A percentile compares a stretch with the other conserved stretches of the same genome.
Conservation (phyloP, 768 basidiomycete species). For the Sarcodon aspratus region DNA sequence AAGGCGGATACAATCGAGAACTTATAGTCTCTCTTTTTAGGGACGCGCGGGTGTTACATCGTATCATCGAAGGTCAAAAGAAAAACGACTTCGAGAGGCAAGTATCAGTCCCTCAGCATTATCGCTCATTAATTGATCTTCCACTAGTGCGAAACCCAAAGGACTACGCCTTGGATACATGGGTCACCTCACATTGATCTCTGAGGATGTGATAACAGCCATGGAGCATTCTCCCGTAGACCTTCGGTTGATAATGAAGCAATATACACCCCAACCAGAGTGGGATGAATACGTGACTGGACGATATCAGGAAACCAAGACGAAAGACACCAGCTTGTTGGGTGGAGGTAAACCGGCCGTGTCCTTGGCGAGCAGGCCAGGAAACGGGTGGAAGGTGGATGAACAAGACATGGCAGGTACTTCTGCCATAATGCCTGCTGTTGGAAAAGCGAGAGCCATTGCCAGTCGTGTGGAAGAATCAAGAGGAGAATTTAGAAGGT, state of each 20-base stretch:
- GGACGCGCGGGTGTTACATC: constrained; percentile 74
- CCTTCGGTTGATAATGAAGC: constrained; percentile 49
- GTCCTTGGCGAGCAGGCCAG: constrained; percentile 38
- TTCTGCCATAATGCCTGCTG: constrained; percentile 8
- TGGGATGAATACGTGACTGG: constrained; percentile 91
- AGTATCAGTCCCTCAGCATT: constrained; percentile 9
- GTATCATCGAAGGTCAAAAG: constrained; percentile 80
- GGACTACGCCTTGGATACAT: constrained; percentile 85
- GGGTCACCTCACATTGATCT: constrained; percentile 92
- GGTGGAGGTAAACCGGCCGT: constrained; percentile 79
- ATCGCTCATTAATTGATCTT: constrained; percentile 1
- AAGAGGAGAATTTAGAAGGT: constrained; percentile 50
- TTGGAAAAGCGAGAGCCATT: constrained; percentile 6
- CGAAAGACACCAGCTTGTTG: constrained; percentile 64
- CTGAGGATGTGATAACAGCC: constrained; percentile 88
- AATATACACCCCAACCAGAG: constrained; percentile 61
- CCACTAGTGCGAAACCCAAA: constrained; percentile 52
- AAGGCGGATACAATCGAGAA: constrained; percentile 75
- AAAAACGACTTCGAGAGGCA: constrained; percentile 71
- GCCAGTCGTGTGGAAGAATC: constrained; percentile 14
- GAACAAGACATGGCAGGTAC: constrained; percentile 25
- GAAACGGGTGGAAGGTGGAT: constrained; percentile 71
- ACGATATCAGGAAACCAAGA: constrained; percentile 78
- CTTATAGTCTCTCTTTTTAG: constrained; percentile 76
- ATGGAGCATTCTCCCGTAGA: constrained; percentile 82